Percentiles rank a stretch among this genome's conserved stretches.
These are phyloP conservation scores for Colletotrichum limetticola DNA, from an alignment of 2,329 filamentous ascomycete genomes.

Conservation along the genomic window DNA sequence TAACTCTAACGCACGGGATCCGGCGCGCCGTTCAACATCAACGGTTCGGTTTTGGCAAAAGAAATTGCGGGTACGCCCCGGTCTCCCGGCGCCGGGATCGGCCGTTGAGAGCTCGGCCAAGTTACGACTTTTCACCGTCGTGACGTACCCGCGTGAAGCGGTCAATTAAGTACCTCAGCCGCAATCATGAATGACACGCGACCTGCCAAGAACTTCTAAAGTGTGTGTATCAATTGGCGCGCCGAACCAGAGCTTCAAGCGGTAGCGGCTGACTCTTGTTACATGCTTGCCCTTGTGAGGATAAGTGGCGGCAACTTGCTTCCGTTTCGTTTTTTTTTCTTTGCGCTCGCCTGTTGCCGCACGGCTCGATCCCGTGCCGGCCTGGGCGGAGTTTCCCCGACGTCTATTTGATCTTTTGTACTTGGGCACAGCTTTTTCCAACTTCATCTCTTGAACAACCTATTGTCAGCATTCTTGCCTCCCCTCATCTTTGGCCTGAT, in stretches of 20 bases:
- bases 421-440: neutral
- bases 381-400: neutral
- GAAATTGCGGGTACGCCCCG: neutral
- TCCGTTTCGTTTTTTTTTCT: neutral
- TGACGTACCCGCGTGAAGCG: neutral
- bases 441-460: neutral
- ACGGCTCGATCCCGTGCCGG: neutral
- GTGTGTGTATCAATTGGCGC: neutral
- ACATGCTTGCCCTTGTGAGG: neutral
- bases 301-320: neutral
- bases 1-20: neutral
- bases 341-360: neutral
- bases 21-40: neutral
- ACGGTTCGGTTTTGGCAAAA: neutral
- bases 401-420: neutral
- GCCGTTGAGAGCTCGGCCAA: neutral
- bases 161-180: neutral
- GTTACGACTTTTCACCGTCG: neutral
- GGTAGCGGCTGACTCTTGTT: neutral
- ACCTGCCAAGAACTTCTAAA: neutral
- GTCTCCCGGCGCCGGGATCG: slow-evolving; percentile 24
- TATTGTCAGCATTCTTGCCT: neutral
- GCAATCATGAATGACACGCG: neutral
- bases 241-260: neutral
- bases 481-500: neutral